Base-by-base conservation (phyloP, 2,329 filamentous ascomycete species). In the Talaromyces sp. region DNA sequence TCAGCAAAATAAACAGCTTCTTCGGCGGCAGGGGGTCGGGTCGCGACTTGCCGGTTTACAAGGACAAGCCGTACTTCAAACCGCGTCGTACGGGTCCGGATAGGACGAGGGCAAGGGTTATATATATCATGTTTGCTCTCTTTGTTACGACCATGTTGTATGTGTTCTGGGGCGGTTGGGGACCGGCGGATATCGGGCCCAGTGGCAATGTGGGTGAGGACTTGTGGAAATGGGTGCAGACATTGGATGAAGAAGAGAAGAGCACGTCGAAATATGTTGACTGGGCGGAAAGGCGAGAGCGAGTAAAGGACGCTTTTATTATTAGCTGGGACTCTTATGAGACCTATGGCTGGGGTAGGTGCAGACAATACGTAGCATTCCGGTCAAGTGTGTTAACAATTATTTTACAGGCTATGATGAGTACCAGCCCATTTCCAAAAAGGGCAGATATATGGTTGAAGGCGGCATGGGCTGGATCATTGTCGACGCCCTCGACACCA, bases 391-490 rank as follows among this genome's bases (percentile, higher is more conserved):
- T 29, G 26, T 14, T 52, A 52, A 52, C 6, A n/a, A 19, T 51
- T 8, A 19, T 3, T 19, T 24, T 31, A 17, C 61, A 74, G 69
- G 70, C 38, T 67, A 68, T 68, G 95, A 99, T 73, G 88, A 95
- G 74, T 99, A 90, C 73, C 86, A 91, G 68, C 95, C 95, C 1
- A 78, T 93, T 29, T 86, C 89, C 6, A 95, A 95, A 73, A 86
- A 79, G 19, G 90, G 91, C 55, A 82, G 81, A 56, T 87, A 95
- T 68, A 98, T 99, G 93, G 87, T 91, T 7, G 83, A 89, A 3
- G 87, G 91, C 64, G 95, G 93, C 27, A 83, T 99, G 76, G 95
- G 95, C 31, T 99, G 96, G 95, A 98, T 98, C 70, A 97, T 99
- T 64, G 89, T 99, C 60, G 95, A 99, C 77, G 87, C 93, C 13